A percentile compares a stretch with the other conserved stretches of the same genome.
These are phyloP conservation scores for Brassica nigra DNA, from an alignment of 345 rosid species.

Conservation along the genomic window DNA sequence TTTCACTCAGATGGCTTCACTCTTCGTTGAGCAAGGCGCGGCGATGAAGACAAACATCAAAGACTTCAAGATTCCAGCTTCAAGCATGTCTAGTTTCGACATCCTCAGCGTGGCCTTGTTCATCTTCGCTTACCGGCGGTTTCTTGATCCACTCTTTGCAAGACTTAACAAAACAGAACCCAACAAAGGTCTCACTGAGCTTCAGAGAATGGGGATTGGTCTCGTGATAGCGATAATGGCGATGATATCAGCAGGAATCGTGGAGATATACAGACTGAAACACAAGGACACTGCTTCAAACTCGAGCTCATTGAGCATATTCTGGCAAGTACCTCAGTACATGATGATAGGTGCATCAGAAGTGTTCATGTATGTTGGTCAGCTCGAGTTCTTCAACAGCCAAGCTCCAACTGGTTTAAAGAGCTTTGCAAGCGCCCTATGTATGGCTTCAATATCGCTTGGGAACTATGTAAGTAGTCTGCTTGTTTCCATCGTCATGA, in stretches of 20 bases:
- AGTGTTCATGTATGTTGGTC: conserved; percentile 98
- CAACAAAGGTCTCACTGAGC: conserved; percentile 71
- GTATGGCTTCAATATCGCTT: conserved; percentile 93
- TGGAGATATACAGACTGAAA: conserved; percentile 66
- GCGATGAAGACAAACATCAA: conserved; percentile 68
- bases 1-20: conserved; percentile 98
- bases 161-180: conserved; percentile 48
- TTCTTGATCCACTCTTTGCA: conserved; percentile 66
- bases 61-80: conserved; percentile 70
- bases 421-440: conserved; percentile 97
- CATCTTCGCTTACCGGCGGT: conserved; percentile 72
- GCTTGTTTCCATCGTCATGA: conserved; percentile 78
- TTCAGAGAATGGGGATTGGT: conserved; percentile 93
- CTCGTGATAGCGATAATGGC: conserved; percentile 74
- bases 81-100: conserved; percentile 98
- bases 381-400: conserved; percentile 87
- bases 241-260: conserved; percentile 78
- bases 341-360: conserved; percentile 92
- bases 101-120: conserved; percentile 78
- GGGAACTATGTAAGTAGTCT: conserved; percentile 94
- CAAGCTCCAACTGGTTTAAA: conserved; percentile 90
- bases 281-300: conserved; percentile 46
- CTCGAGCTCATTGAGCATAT: conserved; percentile 77
- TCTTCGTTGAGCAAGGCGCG: conserved; percentile 97
- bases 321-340: conserved; percentile 97